phyloP scores from a whole-genome alignment of 306 rosid species.

The Cucumis melo region DNA sequence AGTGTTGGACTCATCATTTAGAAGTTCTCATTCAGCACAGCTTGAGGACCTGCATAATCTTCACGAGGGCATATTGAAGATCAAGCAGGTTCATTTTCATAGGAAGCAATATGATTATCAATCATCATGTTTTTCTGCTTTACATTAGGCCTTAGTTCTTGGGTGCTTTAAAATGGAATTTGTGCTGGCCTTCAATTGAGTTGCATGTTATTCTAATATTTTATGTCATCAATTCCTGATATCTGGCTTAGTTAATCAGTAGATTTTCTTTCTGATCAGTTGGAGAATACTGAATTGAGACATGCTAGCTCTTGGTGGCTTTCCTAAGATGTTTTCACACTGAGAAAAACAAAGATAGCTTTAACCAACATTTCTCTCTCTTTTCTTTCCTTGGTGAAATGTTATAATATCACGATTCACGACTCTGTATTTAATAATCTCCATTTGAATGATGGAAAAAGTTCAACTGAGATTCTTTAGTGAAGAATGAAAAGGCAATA shows the following conservation, averaged over 20 bases:
- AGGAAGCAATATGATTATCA: neutral
- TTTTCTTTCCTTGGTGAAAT: neutral
- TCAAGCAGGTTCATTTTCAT: slow-evolving; percentile 67
- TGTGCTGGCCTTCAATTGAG: neutral
- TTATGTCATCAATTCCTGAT: neutral
- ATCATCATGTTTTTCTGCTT: neutral
- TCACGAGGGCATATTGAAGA: slow-evolving; percentile 66
- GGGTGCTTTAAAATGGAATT: neutral
- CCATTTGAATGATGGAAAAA: neutral
- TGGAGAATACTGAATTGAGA: neutral
- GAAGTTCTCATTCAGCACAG: slow-evolving; percentile 71
- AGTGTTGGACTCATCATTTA: slow-evolving; percentile 78
- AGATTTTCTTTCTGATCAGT: neutral
- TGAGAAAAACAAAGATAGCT: neutral
- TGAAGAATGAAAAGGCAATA: neutral
- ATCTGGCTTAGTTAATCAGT: neutral
- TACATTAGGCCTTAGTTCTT: neutral
- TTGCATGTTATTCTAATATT: neutral
- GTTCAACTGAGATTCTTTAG: neutral
- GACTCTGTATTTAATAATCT: neutral
- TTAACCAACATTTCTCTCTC: neutral
- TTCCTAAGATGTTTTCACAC: neutral
- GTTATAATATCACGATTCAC: neutral
- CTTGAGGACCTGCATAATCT: slow-evolving; percentile 70
- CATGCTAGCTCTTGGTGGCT: neutral